Conservation (phyloP, 306 rosid genomes). For the Fragaria ananassa region DNA sequence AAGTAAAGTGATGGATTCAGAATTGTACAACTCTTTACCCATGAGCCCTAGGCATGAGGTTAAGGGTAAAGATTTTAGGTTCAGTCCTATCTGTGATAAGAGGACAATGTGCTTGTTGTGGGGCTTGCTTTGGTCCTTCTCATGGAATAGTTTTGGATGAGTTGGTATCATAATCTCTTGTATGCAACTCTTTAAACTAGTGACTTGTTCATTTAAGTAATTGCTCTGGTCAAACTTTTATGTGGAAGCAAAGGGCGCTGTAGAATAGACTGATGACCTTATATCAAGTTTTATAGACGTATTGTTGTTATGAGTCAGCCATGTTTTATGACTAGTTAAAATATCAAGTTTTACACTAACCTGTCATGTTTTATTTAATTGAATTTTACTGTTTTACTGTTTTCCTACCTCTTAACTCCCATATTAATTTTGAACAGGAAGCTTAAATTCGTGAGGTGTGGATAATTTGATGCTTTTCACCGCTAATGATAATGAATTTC, state of each 20-base stretch:
- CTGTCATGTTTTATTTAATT: neutral
- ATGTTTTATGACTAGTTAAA: neutral
- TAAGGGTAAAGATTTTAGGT: neutral
- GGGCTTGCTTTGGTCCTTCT: neutral
- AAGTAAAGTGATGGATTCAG: neutral
- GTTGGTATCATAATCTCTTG: neutral
- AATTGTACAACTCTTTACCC: neutral
- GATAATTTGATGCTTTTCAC: slow-evolving; percentile 40
- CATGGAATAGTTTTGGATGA: neutral
- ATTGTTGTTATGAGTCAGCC: neutral
- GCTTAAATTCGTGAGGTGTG: slow-evolving; percentile 32
- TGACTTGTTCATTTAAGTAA: neutral
- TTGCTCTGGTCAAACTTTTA: neutral
- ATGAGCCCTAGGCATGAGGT: neutral
- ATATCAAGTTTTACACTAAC: neutral
- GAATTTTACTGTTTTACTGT: neutral
- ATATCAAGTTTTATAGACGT: neutral
- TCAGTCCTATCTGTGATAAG: neutral
- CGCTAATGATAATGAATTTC: slow-evolving; percentile 35
- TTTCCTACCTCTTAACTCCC: neutral
- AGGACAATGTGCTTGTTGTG: neutral
- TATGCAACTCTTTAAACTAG: neutral
- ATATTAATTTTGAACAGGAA: slow-evolving; percentile 22
- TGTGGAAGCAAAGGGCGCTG: neutral
- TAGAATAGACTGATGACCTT: neutral